Evolutionary conservation across 2,329 filamentous ascomycete genomes (phyloP), one percentile per base, ranked within the genome.

Genomic region (Trichothecium roseum): DNA sequence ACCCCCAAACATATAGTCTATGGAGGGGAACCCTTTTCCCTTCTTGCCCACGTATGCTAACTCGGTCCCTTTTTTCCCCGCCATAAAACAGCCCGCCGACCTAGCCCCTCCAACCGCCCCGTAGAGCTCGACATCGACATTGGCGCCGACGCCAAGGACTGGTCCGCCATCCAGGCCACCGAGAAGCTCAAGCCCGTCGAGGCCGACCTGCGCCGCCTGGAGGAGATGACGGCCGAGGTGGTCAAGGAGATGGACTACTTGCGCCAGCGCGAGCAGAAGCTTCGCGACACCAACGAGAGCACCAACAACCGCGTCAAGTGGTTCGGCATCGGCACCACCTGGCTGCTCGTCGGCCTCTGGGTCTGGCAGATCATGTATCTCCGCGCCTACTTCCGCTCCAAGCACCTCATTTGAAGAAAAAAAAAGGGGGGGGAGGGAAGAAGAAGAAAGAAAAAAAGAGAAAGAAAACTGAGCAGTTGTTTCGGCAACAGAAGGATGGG

Each of bases 181-280:
- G 91, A 98, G 75, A 96, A 96, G 72, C 79, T 98, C 50, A 94
- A 94, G 74, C 91, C 91, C 32, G 78, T 95, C 50, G 91, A 98
- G 67, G 87, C 85, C 14, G 91, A 96, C 60, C 75, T 98, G 53
- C 81, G 88, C 52, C 79, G 87, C 48, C 84, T 96, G 53, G 87
- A 94, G 60, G 91, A 95, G 65, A 73, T 89, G 55, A 83, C 94
- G 28, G 72, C 69, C 45, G 89, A 96, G 66, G 78, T 96, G 44
- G 89, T 95, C 33, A 63, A 63, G 43, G 89, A 96, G 72, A 94
- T 98, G 89, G 89, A 96, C 45, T 98, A 96, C 65, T 75, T 98
- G 50, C 77, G 91, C 46, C 52, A 62, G 28, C 77, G 91, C 50
- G 91, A 98, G 71, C 87, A 94, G 74, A 94, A 86, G 69, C 74